These are phyloP conservation scores for Alternaria rosae DNA, from an alignment of 2,329 filamentous ascomycete species.

Conservation along the genomic window DNA sequence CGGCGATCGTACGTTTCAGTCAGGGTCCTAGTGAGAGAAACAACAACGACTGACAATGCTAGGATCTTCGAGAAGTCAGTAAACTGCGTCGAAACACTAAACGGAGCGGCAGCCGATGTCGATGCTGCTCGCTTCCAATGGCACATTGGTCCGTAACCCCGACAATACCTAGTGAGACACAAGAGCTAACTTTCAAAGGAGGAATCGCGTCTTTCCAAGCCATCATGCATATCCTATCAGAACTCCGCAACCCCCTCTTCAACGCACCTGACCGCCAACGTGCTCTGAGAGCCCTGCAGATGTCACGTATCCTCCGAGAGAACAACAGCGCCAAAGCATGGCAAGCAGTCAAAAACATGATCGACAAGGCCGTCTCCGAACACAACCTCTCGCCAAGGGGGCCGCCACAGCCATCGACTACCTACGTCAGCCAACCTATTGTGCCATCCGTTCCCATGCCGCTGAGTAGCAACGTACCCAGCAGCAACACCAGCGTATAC, in stretches of 20 bases:
- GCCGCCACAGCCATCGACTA: conserved; percentile 24
- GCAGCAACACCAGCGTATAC: conserved; percentile 23
- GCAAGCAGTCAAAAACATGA: conserved; percentile 49
- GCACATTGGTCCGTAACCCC: conserved; percentile 43
- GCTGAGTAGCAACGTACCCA: conserved; percentile 14
- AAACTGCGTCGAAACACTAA: conserved; percentile 49
- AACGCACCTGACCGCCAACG: conserved; percentile 45
- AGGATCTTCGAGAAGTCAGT: conserved; percentile 51
- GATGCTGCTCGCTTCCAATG: conserved; percentile 49
- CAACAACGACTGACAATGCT: conserved; percentile 1
- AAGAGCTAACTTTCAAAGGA: conserved; percentile 27
- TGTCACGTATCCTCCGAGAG: conserved; percentile 42
- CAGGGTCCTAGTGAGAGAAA: neutral
- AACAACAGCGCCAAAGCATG: conserved; percentile 48
- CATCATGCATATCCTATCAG: conserved; percentile 50
- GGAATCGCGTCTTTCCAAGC: conserved; percentile 46
- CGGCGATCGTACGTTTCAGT: conserved; percentile 41
- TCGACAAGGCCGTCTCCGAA: conserved; percentile 45
- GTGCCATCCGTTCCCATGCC: conserved; percentile 11
- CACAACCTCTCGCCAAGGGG: conserved; percentile 25
- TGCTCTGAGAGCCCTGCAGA: conserved; percentile 44
- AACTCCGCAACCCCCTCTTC: conserved; percentile 49
- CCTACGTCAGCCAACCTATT: conserved; percentile 21
- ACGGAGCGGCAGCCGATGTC: conserved; percentile 44
- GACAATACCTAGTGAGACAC: neutral